Evolutionary conservation across 2,329 filamentous ascomycete genomes (phyloP), one percentile per base, ranked within the genome.

Genomic region (Talaromyces verruculosus): DNA sequence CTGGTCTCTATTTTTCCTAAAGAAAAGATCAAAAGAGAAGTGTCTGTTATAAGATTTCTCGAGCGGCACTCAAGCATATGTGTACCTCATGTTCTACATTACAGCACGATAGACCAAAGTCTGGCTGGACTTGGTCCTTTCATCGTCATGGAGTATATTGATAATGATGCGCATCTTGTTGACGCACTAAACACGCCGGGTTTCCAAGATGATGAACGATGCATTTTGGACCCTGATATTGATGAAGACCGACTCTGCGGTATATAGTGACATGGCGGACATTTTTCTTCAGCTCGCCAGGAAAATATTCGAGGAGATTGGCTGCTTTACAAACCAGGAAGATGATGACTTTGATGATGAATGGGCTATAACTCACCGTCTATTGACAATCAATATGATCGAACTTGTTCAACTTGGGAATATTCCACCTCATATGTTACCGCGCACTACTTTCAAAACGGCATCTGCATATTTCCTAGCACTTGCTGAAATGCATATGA

Each of bases 401-500:
- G 43, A 25, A 47, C 3, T 47, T 25, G 11, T 47, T 2, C 19
- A 25, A 15, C 43, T 47, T 11, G 19, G 43, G 43, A 47, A 47
- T 22, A 25, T 47, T 47, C 43, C 19, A 25, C 4, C 43, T 4
- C 1, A 22, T 47, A 4, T 47, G 4, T 8, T 47, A 13, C 43
- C 19, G 5, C n/a, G 25, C 3, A 58, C 58, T 39, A 11, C 69
- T 2, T 81, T 75, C 66, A 17, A 63, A 3, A 71, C 71, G 10
- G 71, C 77, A 1, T 75, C 77, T n/a, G 75, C 76, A 11, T 83
- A 80, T 73, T 80, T 78, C 45, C 59, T 63, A 22, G 74, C 73
- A 0, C 70, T 82, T 5, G 78, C 81, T 2, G 75, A 81, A 8
- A 73, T 80, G 67, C 77, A 84, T 53, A 69, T 84, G 4, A 71